These are phyloP conservation scores for Fusarium torulosum DNA, from an alignment of 2,329 filamentous ascomycete species.

Conservation along the genomic window DNA sequence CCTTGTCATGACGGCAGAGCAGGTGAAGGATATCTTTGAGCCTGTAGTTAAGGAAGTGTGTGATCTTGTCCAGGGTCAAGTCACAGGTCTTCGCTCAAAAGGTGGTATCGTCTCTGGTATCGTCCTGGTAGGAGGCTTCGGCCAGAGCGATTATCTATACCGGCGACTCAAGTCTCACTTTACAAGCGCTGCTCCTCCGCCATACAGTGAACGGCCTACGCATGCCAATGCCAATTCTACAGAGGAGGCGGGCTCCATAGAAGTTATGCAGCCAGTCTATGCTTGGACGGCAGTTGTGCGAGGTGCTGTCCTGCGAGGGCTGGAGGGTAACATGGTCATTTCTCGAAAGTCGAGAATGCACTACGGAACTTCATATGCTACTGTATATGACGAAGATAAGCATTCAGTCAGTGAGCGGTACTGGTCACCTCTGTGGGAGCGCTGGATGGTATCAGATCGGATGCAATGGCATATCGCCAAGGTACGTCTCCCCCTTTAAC, in stretches of 20 bases:
- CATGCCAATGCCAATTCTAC: constrained; percentile 66
- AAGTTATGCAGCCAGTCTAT: constrained; percentile 85
- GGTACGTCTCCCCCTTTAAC: constrained; percentile 57
- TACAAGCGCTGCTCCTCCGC: constrained; percentile 67
- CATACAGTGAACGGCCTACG: constrained; percentile 77
- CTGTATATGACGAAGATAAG: constrained; percentile 81
- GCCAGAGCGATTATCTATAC: constrained; percentile 82
- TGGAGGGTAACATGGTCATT: constrained; percentile 84
- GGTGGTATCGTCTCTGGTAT: constrained; percentile 78
- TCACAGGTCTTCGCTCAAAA: constrained; percentile 71
- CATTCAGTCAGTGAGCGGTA: constrained; percentile 80
- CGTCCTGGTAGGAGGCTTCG: constrained; percentile 84
- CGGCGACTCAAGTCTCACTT: constrained; percentile 78
- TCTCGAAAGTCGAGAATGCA: constrained; percentile 79
- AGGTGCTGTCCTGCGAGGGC: constrained; percentile 78
- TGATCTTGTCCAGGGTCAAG: constrained; percentile 76
- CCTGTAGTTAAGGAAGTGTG: constrained; percentile 79
- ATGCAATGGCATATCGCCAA: constrained; percentile 91
- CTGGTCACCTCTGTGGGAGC: constrained; percentile 83
- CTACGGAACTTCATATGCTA: constrained; percentile 85
- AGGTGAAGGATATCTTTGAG: constrained; percentile 80
- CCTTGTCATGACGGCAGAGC: constrained; percentile 75
- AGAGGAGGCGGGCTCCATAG: constrained; percentile 69
- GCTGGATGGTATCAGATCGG: constrained; percentile 85
- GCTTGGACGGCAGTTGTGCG: constrained; percentile 86